Evolutionary conservation across 331 rosid species (phyloP).

Genomic region (Spiraea crenata): DNA sequence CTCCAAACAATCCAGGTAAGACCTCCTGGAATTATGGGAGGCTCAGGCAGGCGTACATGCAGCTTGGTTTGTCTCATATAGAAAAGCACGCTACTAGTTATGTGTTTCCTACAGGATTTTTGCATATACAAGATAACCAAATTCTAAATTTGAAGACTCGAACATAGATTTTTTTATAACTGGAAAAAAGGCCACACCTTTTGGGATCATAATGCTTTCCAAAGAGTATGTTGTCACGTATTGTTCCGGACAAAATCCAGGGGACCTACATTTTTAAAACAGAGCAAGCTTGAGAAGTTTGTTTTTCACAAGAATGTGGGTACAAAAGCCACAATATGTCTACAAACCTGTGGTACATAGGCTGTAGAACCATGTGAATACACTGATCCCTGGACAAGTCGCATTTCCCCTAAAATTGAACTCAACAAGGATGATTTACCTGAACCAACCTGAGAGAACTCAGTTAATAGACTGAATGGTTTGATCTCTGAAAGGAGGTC

Average conservation of each 20-base stretch:
- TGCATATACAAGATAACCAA: neutral
- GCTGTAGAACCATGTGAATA: conserved; percentile 60
- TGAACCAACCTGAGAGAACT: conserved; percentile 84
- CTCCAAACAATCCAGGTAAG: neutral
- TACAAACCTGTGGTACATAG: conserved; percentile 88
- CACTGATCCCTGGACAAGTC: conserved; percentile 58
- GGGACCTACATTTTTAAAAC: conserved; percentile 60
- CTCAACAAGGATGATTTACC: conserved; percentile 84
- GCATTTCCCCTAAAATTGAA: conserved; percentile 79
- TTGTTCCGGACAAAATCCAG: conserved; percentile 91
- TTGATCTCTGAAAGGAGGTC: neutral
- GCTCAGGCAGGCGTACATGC: neutral
- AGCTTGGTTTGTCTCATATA: neutral
- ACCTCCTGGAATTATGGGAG: neutral
- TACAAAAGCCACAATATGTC: conserved; percentile 3
- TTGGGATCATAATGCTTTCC: conserved; percentile 64
- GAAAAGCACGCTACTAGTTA: neutral
- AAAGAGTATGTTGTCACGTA: conserved; percentile 83
- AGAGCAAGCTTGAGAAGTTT: conserved; percentile 16
- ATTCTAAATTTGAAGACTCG: neutral
- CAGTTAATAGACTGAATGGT: conserved; percentile 21
- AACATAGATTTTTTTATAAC: neutral
- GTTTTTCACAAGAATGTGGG: conserved; percentile 20
- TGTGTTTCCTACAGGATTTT: neutral
- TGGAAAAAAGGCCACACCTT: conserved; percentile 45